phyloP scores from a whole-genome alignment of 257 asterid species.

The Vinca minor region DNA sequence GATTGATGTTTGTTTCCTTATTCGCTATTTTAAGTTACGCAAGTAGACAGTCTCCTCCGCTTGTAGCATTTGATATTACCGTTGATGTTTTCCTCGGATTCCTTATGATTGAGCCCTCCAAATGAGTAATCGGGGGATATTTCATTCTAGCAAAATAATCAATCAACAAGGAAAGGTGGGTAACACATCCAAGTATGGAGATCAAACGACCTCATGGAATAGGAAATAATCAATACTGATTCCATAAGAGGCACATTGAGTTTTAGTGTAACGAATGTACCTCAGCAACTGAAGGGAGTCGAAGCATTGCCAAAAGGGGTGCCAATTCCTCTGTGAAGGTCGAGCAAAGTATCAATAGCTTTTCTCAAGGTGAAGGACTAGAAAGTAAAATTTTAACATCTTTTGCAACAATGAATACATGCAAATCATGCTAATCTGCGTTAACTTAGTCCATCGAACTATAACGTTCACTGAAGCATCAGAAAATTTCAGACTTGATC shows the following conservation, averaged over 20 bases:
- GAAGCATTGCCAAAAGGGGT: neutral
- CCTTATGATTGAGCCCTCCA: neutral
- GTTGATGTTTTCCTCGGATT: neutral
- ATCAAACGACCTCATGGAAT: conserved; percentile 1
- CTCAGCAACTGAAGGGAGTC: conserved; percentile 8
- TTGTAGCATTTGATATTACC: conserved; percentile 19
- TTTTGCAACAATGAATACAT: neutral
- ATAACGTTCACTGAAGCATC: neutral
- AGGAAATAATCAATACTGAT: neutral
- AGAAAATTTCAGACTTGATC: neutral
- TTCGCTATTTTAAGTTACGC: conserved; percentile 4
- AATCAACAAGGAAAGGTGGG: neutral
- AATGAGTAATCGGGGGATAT: neutral
- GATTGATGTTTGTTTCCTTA: neutral
- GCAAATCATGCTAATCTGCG: neutral
- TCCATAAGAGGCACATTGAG: neutral
- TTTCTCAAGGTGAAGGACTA: neutral
- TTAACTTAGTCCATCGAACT: neutral
- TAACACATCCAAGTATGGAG: neutral
- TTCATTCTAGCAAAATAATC: conserved; percentile 10
- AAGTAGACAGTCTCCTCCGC: conserved; percentile 14
- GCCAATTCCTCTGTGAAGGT: neutral
- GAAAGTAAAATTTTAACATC: neutral
- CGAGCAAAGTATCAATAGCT: neutral
- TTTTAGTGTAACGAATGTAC: conserved; percentile 6